phyloP scores from a whole-genome alignment of 2,329 filamentous ascomycete genomes.

The Thielaviopsis euricoi region DNA sequence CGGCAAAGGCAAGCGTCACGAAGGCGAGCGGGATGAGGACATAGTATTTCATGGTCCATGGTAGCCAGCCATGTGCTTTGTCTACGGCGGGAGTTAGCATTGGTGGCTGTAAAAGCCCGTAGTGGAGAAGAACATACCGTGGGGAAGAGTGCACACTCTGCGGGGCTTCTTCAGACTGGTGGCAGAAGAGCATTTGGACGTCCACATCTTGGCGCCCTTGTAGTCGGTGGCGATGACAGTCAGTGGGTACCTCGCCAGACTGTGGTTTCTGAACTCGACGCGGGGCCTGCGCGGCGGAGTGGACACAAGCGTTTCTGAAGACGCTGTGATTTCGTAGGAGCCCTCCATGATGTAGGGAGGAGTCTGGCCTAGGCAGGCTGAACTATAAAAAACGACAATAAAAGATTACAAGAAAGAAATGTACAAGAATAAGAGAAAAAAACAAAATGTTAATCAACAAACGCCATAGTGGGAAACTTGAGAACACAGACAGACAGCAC shows the following conservation, averaged over 20 bases:
- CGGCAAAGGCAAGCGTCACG: conserved; percentile 24
- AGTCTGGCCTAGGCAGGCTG: no score
- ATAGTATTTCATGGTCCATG: conserved; percentile 13
- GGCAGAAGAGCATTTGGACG: neutral
- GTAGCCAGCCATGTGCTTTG: conserved; percentile 11
- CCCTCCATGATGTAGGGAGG: no score
- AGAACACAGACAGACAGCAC: no score
- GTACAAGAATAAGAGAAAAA: no score
- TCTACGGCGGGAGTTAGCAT: neutral
- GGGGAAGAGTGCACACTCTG: conserved; percentile 7
- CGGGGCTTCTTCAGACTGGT: neutral
- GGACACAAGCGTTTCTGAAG: no score
- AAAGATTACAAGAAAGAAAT: no score
- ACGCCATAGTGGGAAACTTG: no score
- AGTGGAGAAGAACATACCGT: conserved; percentile 14
- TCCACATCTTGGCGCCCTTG: neutral
- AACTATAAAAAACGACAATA: no score
- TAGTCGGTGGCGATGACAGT: neutral
- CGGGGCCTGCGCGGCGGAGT: neutral
- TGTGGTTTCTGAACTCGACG: neutral
- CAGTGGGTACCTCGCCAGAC: neutral
- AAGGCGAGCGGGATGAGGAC: conserved; percentile 23
- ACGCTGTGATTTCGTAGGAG: no score
- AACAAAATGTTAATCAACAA: no score
- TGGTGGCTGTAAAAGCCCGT: no score